Evolutionary conservation across 176 grass and related monocot species (phyloP).

Genomic region (Bothriochloa decipiens): DNA sequence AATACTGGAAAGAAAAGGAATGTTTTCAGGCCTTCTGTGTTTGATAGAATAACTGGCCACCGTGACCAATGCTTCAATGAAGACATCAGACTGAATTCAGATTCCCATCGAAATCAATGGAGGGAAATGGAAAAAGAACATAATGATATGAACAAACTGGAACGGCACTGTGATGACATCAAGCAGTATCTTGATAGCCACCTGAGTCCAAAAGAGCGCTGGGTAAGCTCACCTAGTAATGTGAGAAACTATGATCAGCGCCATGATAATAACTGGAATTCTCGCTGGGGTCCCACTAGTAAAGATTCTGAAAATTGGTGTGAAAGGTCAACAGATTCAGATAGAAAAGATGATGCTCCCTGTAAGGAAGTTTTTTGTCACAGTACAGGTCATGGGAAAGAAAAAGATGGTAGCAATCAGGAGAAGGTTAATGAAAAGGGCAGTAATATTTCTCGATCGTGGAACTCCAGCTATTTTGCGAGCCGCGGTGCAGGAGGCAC

Average conservation of each 20-base stretch:
- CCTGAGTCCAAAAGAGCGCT: conserved; percentile 48
- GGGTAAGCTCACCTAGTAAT: conserved; percentile 54
- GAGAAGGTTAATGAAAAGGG: conserved; percentile 75
- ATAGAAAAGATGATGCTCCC: conserved; percentile 59
- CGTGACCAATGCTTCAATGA: conserved; percentile 69
- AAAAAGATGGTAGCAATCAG: conserved; percentile 55
- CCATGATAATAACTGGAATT: conserved; percentile 72
- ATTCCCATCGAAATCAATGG: conserved; percentile 50
- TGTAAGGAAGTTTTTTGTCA: conserved; percentile 50
- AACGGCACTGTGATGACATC: conserved; percentile 51
- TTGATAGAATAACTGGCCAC: conserved; percentile 58
- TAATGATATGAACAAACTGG: conserved; percentile 47
- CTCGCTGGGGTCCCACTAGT: conserved; percentile 66
- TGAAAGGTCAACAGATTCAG: conserved; percentile 60
- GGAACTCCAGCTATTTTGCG: conserved; percentile 73
- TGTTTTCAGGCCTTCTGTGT: conserved; percentile 80
- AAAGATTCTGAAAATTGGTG: conserved; percentile 79
- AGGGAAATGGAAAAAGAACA: conserved; percentile 69
- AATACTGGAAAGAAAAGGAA: conserved; percentile 57
- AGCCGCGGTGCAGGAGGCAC: conserved; percentile 59
- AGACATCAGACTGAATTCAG: conserved; percentile 70
- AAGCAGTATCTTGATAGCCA: conserved; percentile 58
- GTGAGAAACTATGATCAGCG: conserved; percentile 59
- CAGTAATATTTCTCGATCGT: conserved; percentile 68
- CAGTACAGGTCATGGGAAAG: conserved; percentile 52